Percentiles rank a stretch among this genome's conserved stretches.
Conservation (phyloP, 768 basidiomycete species). For the Kwoniella botswanensis region DNA sequence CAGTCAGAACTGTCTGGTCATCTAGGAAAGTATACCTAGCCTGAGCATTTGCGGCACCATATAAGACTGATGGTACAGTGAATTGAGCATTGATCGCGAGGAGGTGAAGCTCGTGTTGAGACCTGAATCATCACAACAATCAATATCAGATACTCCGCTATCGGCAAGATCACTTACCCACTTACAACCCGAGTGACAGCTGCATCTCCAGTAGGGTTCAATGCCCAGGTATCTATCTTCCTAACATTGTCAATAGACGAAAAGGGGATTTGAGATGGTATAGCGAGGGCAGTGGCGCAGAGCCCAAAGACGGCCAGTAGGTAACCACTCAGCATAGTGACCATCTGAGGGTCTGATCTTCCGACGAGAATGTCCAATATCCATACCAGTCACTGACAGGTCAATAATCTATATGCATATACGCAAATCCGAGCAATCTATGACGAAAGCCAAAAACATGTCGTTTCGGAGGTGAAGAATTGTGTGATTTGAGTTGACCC, state of each 20-base stretch:
- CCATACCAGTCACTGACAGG: no score
- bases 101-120: constrained; percentile 22
- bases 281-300: neutral
- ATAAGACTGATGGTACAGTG: constrained; percentile 18
- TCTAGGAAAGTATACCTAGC: constrained; percentile 24
- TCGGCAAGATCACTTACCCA: neutral
- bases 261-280: constrained; percentile 5
- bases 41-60: constrained; percentile 7
- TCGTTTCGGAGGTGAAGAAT: neutral
- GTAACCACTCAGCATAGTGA: no score
- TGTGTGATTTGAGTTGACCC: neutral
- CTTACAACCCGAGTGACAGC: constrained; percentile 22
- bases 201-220: constrained; percentile 34
- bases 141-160: neutral
- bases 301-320: neutral
- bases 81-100: constrained; percentile 36
- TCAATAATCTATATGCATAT: no score
- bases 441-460: neutral
- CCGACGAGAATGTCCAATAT: no score
- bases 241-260: neutral
- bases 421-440: no score
- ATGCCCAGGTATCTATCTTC: constrained; percentile 29
- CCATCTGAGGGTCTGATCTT: no score
- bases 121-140: constrained; percentile 2
- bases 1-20: constrained; percentile 20